These are phyloP conservation scores for Discostella pseudostelligera DNA, from an alignment of 108 stramenopile species.

Conservation along the genomic window DNA sequence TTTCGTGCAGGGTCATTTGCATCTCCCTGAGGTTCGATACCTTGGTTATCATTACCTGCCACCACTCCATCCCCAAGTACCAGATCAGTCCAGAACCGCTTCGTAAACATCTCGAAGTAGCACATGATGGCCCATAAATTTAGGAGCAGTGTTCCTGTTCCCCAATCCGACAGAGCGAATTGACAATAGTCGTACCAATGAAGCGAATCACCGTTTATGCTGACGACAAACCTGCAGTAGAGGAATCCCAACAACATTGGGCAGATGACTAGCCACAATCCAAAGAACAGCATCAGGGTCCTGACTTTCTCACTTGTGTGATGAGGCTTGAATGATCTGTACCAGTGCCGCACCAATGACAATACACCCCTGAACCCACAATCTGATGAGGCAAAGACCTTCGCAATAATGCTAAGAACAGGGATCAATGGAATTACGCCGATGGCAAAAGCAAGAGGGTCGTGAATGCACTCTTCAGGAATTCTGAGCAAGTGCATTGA, in stretches of 20 bases:
- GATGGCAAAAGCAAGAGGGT: conserved; percentile 73
- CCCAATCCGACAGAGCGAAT: conserved; percentile 41
- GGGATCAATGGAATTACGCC: conserved; percentile 63
- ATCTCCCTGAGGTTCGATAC: background rate
- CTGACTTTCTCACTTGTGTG: conserved; percentile 47
- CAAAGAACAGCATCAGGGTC: conserved; percentile 31
- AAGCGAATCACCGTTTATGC: conserved; percentile 1
- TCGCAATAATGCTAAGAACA: conserved; percentile 18
- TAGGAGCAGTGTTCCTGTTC: conserved; percentile 58
- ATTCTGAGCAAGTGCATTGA: conserved; percentile 54
- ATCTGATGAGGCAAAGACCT: conserved; percentile 20
- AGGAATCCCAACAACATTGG: conserved; percentile 64
- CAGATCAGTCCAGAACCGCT: conserved; percentile 59
- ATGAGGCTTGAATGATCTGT: conserved; percentile 44
- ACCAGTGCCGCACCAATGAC: conserved; percentile 33
- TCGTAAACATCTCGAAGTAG: conserved; percentile 57
- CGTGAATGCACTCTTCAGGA: conserved; percentile 64
- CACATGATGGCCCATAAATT: conserved; percentile 66
- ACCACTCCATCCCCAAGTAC: conserved; percentile 52
- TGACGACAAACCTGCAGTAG: conserved; percentile 55
- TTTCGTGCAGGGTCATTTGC: conserved; percentile 17
- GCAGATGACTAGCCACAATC: conserved; percentile 57
- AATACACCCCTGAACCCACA: conserved; percentile 6
- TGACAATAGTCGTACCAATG: conserved; percentile 17
- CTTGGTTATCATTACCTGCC: conserved; percentile 33